A percentile compares a stretch with the other conserved stretches of the same genome.
Evolutionary conservation across 148 eudicot genomes (phyloP).

Genomic region (Persicaria tinctoria): DNA sequence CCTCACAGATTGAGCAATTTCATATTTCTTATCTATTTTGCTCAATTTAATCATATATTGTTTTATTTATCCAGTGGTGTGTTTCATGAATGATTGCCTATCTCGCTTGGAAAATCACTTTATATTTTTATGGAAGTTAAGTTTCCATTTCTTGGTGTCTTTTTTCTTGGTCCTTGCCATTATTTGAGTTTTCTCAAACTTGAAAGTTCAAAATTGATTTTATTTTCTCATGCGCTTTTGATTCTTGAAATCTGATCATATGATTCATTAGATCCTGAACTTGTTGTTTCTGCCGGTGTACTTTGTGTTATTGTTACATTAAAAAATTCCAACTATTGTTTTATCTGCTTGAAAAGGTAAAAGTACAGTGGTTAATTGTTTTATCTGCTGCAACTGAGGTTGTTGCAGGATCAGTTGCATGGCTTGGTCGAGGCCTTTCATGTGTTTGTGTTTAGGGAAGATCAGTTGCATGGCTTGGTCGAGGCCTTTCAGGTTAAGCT

Average conservation of each 20-base stretch:
- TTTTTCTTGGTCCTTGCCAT: not conserved
- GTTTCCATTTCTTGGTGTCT: not conserved
- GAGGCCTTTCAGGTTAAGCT: too few species aligned
- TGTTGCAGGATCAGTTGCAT: constrained; percentile 96
- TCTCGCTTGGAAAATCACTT: constrained; percentile 1
- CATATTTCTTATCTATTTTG: constrained; percentile 10
- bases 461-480: too few species aligned
- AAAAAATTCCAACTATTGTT: not conserved
- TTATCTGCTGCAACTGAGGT: constrained; percentile 94
- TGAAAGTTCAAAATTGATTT: not conserved
- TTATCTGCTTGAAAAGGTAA: too few species aligned
- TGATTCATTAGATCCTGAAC: not conserved
- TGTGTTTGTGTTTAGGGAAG: constrained; percentile 97
- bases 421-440: constrained; percentile 95
- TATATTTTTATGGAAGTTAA: constrained; percentile 1
- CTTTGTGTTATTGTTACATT: not conserved
- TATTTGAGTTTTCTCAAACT: not conserved
- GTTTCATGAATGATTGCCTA: constrained; percentile 10
- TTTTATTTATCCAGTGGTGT: constrained; percentile 7
- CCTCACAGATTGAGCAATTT: too few species aligned
- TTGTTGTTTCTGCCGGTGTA: not conserved
- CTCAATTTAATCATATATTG: not conserved
- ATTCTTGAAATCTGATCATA: not conserved
- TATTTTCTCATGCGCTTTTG: not conserved
- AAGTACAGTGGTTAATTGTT: too few species aligned